phyloP scores from a whole-genome alignment of 1,284 basidiomycete genomes.

The Golubevia sp. region DNA sequence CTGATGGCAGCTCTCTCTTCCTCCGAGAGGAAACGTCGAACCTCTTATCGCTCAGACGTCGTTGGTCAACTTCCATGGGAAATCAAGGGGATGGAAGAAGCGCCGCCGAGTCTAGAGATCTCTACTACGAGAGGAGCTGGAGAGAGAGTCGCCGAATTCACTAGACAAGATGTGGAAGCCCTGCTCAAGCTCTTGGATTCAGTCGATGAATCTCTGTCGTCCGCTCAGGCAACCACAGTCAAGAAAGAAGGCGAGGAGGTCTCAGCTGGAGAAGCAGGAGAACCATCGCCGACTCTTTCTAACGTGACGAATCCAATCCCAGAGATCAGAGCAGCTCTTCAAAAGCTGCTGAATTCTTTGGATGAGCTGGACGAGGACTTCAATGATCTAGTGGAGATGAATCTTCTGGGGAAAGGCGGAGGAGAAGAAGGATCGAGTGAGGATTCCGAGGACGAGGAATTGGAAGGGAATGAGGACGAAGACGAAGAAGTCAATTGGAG shows the following conservation, averaged over 20 bases:
- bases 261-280: not conserved
- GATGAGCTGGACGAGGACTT: conserved; percentile 45
- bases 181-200: conserved; percentile 34
- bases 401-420: conserved; percentile 30
- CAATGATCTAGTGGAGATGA: conserved; percentile 30
- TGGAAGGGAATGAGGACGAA: conserved; percentile 4
- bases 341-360: conserved; percentile 23
- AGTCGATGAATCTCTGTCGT: conserved; percentile 21
- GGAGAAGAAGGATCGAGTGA: conserved; percentile 19
- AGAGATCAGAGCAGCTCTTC: conserved; percentile 30
- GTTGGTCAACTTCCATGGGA: conserved; percentile 45
- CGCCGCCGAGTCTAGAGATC: conserved; percentile 46
- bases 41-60: conserved; percentile 28
- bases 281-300: not conserved
- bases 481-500: not conserved
- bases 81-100: conserved; percentile 38
- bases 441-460: conserved; percentile 5
- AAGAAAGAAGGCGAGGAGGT: not conserved
- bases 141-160: conserved; percentile 25
- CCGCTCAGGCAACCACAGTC: not conserved
- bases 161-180: conserved; percentile 27
- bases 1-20: conserved; percentile 52
- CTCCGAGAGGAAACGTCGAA: conserved; percentile 36
- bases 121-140: conserved; percentile 30
- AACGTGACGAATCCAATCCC: conserved; percentile 23